Percentiles rank a stretch among this genome's conserved stretches.
Evolutionary conservation across 805 yeast genomes (phyloP).

Genomic region (Nakazawaea laoshanensis): DNA sequence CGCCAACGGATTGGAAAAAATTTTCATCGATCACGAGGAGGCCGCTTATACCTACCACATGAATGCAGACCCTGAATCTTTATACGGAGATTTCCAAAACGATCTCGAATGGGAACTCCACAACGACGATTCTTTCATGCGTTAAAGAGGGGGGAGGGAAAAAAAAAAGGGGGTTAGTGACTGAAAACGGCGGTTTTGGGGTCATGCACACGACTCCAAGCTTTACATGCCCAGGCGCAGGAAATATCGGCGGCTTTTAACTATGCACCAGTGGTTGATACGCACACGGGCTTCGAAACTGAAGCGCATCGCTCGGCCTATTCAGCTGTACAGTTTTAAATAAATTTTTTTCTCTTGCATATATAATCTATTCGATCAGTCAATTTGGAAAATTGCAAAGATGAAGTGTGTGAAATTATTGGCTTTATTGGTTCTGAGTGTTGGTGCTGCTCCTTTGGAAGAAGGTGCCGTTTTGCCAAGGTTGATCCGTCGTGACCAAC

Average conservation of each 20-base stretch:
- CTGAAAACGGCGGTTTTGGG: too few species aligned
- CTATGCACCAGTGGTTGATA: too few species aligned
- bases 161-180: too few species aligned
- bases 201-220: too few species aligned
- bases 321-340: too few species aligned
- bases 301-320: too few species aligned
- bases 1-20: slow-evolving; percentile 29
- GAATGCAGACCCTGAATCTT: slow-evolving; percentile 56
- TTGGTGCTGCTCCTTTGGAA: background rate
- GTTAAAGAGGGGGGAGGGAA: background rate
- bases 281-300: too few species aligned
- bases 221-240: too few species aligned
- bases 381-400: background rate
- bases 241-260: too few species aligned
- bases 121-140: slow-evolving; percentile 6
- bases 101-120: slow-evolving; percentile 46
- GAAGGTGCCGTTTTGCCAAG: too few species aligned
- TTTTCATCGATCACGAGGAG: slow-evolving; percentile 45
- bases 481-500: slow-evolving; percentile 4
- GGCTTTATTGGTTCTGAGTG: background rate
- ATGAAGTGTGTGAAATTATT: too few species aligned
- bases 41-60: slow-evolving; percentile 59
- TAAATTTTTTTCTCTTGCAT: too few species aligned
- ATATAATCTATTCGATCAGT: background rate
- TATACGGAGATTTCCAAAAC: slow-evolving; percentile 69